These are phyloP conservation scores for Aspergillus phoenicis DNA, from an alignment of 2,329 filamentous ascomycete species.

Conservation along the genomic window DNA sequence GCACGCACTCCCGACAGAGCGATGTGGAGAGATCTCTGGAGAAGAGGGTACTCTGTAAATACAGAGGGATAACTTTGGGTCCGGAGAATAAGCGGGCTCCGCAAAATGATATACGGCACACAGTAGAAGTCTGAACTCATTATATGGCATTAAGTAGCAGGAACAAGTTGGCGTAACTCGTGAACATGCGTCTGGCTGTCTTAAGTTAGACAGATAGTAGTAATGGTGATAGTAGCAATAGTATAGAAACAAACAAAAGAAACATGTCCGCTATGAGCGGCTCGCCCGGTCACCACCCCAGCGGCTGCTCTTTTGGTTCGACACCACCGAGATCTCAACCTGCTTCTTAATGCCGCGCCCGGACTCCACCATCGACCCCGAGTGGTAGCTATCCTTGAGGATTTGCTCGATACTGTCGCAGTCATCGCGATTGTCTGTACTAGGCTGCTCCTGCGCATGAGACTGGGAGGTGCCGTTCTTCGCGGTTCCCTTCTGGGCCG, in stretches of 20 bases:
- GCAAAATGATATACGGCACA: too few relatives aligned
- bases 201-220: too few relatives aligned
- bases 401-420: constrained; percentile 32
- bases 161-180: too few relatives aligned
- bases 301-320: background rate
- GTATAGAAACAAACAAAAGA: background rate
- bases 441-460: constrained; percentile 16
- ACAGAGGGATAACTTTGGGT: too few relatives aligned
- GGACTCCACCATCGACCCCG: constrained; percentile 12
- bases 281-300: background rate
- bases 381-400: constrained; percentile 18
- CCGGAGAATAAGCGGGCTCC: too few relatives aligned
- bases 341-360: constrained; percentile 31
- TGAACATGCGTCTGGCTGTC: too few relatives aligned
- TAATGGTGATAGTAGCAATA: background rate
- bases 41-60: background rate
- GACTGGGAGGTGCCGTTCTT: constrained; percentile 23
- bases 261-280: background rate
- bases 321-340: constrained; percentile 30
- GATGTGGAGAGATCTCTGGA: background rate
- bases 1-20: background rate
- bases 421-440: constrained; percentile 17
- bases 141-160: too few relatives aligned
- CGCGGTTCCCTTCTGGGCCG: constrained; percentile 19
- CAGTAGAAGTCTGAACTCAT: too few relatives aligned